Conservation (phyloP, 108 stramenopile species). For the Cyclotella sp. region DNA sequence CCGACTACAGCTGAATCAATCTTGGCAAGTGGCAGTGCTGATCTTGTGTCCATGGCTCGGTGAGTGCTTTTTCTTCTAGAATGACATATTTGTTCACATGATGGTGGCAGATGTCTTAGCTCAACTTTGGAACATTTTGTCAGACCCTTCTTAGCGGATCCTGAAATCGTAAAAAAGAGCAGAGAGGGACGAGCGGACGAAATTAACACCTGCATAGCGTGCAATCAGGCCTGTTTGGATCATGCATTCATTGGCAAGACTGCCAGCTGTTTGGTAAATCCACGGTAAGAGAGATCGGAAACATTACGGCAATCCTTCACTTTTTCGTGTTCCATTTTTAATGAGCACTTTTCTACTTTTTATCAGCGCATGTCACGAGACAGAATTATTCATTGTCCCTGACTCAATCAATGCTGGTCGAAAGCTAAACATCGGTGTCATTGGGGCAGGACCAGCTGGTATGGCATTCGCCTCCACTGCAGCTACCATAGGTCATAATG, state of each 20-base stretch:
- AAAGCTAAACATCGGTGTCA: slow-evolving; percentile 84
- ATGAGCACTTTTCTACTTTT: background rate
- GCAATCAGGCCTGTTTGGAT: slow-evolving; percentile 99
- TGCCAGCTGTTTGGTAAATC: slow-evolving; percentile 97
- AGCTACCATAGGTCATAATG: slow-evolving; percentile 87
- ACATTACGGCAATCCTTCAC: background rate
- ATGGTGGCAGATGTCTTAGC: background rate
- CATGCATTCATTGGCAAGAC: slow-evolving; percentile 97
- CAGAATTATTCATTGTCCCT: slow-evolving; percentile 64
- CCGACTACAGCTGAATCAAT: slow-evolving; percentile 87
- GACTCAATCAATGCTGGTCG: slow-evolving; percentile 49
- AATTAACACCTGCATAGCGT: slow-evolving; percentile 99
- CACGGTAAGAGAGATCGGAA: slow-evolving; percentile 34
- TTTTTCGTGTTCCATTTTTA: background rate
- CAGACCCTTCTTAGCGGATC: slow-evolving; percentile 94
- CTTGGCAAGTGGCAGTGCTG: slow-evolving; percentile 75
- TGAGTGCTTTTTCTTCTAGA: background rate
- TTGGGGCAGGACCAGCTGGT: slow-evolving; percentile 98
- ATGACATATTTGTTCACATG: background rate
- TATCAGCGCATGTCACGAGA: slow-evolving; percentile 92
- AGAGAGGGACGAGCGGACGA: slow-evolving; percentile 69
- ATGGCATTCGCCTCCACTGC: slow-evolving; percentile 89
- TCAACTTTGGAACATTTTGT: too few species aligned
- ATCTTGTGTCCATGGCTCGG: slow-evolving; percentile 96
- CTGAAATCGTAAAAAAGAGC: slow-evolving; percentile 92